Conservation (phyloP, 2,329 filamentous ascomycete species). For the Diaporthe eres region DNA sequence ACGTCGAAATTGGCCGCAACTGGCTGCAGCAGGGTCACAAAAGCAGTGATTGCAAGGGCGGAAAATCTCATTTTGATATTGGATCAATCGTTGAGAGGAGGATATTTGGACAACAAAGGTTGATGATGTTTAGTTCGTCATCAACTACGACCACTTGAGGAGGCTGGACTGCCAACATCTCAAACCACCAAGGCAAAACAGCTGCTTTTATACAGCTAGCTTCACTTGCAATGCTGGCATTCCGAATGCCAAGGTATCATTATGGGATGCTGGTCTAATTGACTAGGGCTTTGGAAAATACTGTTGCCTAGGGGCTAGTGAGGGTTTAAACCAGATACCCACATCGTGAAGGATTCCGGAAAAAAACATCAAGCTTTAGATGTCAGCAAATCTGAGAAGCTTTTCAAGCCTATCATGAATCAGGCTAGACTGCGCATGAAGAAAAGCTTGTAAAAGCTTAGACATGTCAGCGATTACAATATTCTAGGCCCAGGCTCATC, state of each 20-base stretch:
- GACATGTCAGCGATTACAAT: conserved; percentile 6
- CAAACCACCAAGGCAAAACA: neutral
- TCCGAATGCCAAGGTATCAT: neutral
- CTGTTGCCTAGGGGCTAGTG: conserved; percentile 15
- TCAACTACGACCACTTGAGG: neutral
- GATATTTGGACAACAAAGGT: neutral
- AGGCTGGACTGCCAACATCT: neutral
- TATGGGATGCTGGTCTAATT: neutral
- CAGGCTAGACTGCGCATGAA: neutral
- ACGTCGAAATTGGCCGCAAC: conserved; percentile 14
- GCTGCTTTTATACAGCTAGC: neutral
- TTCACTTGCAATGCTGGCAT: neutral
- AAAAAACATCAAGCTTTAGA: neutral
- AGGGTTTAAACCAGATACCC: conserved; percentile 6
- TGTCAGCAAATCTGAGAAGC: conserved; percentile 1
- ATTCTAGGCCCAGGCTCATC: neutral
- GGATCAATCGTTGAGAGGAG: neutral
- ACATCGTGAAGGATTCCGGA: conserved; percentile 10
- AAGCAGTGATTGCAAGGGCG: neutral
- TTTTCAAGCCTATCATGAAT: neutral
- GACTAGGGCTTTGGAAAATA: neutral
- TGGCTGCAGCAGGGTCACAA: conserved; percentile 8
- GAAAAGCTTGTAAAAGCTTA: conserved; percentile 15
- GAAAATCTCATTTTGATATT: neutral
- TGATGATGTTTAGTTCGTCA: neutral